These are phyloP conservation scores for Meyerozyma elateridarum DNA, from an alignment of 1,139 yeast genomes.

Conservation along the genomic window DNA sequence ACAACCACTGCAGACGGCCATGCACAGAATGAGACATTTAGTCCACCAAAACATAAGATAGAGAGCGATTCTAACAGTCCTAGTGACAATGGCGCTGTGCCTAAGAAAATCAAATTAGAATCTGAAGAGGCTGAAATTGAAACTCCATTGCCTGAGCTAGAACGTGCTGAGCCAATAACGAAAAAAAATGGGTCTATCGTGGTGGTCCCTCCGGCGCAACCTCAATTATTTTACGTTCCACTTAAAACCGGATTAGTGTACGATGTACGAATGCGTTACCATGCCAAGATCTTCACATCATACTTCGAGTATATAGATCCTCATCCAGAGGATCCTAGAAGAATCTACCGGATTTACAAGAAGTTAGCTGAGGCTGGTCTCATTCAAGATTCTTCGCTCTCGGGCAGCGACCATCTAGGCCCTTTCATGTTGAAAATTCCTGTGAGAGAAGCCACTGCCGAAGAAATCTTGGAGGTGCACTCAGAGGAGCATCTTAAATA, in stretches of 20 bases:
- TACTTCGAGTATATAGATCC: conserved; percentile 95
- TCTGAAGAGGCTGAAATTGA: neutral
- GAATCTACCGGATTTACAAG: conserved; percentile 90
- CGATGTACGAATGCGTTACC: conserved; percentile 96
- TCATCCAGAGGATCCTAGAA: conserved; percentile 97
- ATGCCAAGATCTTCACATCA: conserved; percentile 88
- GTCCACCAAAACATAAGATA: no score
- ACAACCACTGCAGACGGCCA: conserved; percentile 1
- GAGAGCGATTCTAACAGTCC: no score
- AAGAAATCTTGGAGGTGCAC: conserved; percentile 85
- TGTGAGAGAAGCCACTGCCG: conserved; percentile 80
- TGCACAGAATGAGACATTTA: no score
- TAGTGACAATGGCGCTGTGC: neutral
- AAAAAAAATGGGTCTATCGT: conserved; percentile 18
- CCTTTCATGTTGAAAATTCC: conserved; percentile 85
- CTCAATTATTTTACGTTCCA: conserved; percentile 61
- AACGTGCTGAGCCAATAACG: neutral
- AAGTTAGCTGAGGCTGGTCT: conserved; percentile 92
- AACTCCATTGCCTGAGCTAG: neutral
- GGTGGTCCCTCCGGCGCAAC: conserved; percentile 52
- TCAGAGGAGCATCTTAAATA: conserved; percentile 73
- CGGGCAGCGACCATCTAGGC: conserved; percentile 83
- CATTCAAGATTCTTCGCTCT: conserved; percentile 71
- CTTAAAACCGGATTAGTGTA: conserved; percentile 91
- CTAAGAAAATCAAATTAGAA: conserved; percentile 1